Conservation (phyloP, 306 rosid species). For the Cicer cuneatum region DNA sequence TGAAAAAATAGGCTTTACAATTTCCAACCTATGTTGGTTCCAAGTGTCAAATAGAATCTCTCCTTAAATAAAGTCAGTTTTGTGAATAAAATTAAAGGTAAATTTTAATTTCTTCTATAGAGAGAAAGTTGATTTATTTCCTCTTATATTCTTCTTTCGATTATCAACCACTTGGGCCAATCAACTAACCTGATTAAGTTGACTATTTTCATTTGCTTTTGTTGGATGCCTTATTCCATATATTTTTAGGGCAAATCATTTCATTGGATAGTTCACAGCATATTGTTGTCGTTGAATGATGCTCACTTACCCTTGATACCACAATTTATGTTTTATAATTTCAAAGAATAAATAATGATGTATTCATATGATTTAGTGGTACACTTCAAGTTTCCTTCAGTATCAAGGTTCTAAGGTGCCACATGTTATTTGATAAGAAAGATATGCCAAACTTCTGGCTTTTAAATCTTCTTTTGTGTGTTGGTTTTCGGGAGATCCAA, state of each 20-base stretch:
- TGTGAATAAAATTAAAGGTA: background rate
- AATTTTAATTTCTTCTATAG: background rate
- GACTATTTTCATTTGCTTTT: slow-evolving; percentile 2
- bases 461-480: no score
- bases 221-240: slow-evolving; percentile 7
- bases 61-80: background rate
- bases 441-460: no score
- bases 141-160: background rate
- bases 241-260: background rate
- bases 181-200: background rate
- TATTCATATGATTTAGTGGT: background rate
- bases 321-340: background rate
- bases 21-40: slow-evolving; percentile 5
- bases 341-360: background rate
- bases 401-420: background rate
- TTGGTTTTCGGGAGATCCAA: no score
- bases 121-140: background rate
- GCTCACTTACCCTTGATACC: background rate
- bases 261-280: background rate
- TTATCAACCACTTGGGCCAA: background rate
- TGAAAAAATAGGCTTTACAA: slow-evolving; percentile 42
- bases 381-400: background rate
- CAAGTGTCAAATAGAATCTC: slow-evolving; percentile 18
- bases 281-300: slow-evolving; percentile 6
- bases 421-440: no score